Percentiles rank a stretch among this genome's conserved stretches.
Evolutionary conservation across 2,329 filamentous ascomycete species (phyloP).

Genomic region (Lachnellula arida): DNA sequence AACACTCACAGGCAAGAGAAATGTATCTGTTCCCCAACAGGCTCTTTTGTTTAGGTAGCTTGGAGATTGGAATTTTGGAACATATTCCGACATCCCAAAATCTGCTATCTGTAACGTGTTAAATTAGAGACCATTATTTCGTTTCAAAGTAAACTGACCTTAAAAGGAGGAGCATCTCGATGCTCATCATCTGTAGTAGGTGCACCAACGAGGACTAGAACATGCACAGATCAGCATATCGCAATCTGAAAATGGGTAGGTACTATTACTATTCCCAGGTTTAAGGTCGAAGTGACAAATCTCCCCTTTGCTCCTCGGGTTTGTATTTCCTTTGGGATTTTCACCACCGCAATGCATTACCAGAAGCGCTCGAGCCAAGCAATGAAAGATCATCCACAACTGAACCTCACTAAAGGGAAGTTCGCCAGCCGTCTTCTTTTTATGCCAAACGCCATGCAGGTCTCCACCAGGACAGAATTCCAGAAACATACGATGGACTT

Average conservation of each 20-base stretch:
- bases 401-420: neutral
- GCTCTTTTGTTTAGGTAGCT: neutral
- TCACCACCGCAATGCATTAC: constrained; percentile 3
- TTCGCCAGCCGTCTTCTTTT: neutral
- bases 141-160: constrained; percentile 1
- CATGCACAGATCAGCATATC: neutral
- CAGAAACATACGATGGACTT: constrained; percentile 11
- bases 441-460: neutral
- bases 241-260: neutral
- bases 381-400: constrained; percentile 7
- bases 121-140: neutral
- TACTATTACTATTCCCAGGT: constrained; percentile 4
- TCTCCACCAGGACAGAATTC: constrained; percentile 10
- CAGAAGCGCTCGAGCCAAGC: constrained; percentile 2
- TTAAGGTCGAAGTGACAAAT: constrained; percentile 14
- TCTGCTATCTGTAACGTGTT: constrained; percentile 1
- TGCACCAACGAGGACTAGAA: constrained; percentile 4
- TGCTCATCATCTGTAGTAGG: constrained; percentile 3
- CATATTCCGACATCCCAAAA: constrained; percentile 6
- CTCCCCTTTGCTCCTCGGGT: constrained; percentile 2
- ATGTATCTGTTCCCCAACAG: neutral
- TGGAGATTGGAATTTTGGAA: neutral
- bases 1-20: neutral
- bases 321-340: neutral
- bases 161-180: neutral